Percentiles rank a stretch among this genome's conserved stretches.
Conservation (phyloP, 2,329 filamentous ascomycete genomes). For the Pestalotiopsis sp. region DNA sequence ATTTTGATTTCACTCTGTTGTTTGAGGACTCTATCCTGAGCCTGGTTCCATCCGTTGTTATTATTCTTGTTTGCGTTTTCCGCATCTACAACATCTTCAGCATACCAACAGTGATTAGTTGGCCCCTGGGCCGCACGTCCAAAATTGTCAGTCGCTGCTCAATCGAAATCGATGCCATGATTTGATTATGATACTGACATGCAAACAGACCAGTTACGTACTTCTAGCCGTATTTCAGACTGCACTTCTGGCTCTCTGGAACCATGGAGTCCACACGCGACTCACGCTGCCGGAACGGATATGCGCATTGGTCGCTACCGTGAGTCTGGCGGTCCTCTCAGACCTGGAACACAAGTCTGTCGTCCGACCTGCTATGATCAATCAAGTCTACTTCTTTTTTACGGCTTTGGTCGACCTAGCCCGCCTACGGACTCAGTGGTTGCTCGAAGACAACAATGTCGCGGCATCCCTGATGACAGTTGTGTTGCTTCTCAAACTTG, state of each 20-base stretch:
- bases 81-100: not conserved
- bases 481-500: not conserved
- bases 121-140: conserved; percentile 3
- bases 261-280: not conserved
- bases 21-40: conserved; percentile 11
- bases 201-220: not conserved
- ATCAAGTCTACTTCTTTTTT: conserved; percentile 1
- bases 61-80: not conserved
- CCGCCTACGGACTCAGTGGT: conserved; percentile 6
- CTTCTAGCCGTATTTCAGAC: not conserved
- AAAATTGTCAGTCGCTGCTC: not conserved
- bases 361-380: not conserved
- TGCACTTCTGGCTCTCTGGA: conserved; percentile 1
- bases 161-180: not conserved
- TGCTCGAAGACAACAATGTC: not conserved
- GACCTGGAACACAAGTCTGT: conserved; percentile 1
- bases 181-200: not conserved
- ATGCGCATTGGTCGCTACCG: not conserved
- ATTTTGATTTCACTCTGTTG: conserved; percentile 10
- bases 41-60: not conserved
- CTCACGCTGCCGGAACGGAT: conserved; percentile 2
- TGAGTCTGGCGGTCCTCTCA: not conserved
- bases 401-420: not conserved
- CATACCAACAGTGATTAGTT: not conserved
- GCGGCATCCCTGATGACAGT: conserved; percentile 2